A percentile compares a stretch with the other conserved stretches of the same genome.
Conservation (phyloP, 164 flowering plant genomes). For the Piper longum region DNA sequence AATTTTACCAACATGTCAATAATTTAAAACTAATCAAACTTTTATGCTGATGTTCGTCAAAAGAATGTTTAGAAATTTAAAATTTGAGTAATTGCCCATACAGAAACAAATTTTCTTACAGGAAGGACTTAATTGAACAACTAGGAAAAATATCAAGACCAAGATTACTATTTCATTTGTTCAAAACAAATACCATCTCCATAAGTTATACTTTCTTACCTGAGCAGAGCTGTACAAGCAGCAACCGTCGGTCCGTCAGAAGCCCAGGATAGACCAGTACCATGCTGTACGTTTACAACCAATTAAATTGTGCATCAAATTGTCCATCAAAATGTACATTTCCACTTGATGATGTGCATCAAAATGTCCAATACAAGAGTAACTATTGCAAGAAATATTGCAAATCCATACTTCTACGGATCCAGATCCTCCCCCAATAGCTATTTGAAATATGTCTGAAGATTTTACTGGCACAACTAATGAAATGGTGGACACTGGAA, state of each 20-base stretch:
- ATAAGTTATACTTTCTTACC: conserved; percentile 26
- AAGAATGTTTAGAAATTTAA: too few species aligned
- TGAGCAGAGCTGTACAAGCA: conserved; percentile 85
- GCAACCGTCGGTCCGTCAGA: conserved; percentile 63
- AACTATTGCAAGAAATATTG: conserved; percentile 21
- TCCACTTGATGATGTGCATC: conserved; percentile 67
- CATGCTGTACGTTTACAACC: conserved; percentile 23
- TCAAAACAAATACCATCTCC: background rate
- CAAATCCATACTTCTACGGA: conserved; percentile 58
- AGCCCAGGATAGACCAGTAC: conserved; percentile 86
- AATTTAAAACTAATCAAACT: too few species aligned
- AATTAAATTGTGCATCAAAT: conserved; percentile 11
- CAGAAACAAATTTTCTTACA: too few species aligned
- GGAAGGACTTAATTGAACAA: too few species aligned
- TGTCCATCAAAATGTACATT: conserved; percentile 12
- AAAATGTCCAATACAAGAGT: conserved; percentile 33
- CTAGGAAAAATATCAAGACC: too few species aligned
- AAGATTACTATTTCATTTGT: too few species aligned
- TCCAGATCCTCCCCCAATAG: conserved; percentile 89
- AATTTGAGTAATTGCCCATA: too few species aligned
- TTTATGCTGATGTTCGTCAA: too few species aligned
- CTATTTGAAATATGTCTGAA: conserved; percentile 33
- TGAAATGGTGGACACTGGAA: conserved; percentile 58
- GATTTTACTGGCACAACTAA: conserved; percentile 26
- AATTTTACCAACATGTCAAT: too few species aligned